Percentiles rank a stretch among this genome's conserved stretches.
phyloP scores from a whole-genome alignment of 2,329 filamentous ascomycete genomes.

The Zymoseptoria passerinii region DNA sequence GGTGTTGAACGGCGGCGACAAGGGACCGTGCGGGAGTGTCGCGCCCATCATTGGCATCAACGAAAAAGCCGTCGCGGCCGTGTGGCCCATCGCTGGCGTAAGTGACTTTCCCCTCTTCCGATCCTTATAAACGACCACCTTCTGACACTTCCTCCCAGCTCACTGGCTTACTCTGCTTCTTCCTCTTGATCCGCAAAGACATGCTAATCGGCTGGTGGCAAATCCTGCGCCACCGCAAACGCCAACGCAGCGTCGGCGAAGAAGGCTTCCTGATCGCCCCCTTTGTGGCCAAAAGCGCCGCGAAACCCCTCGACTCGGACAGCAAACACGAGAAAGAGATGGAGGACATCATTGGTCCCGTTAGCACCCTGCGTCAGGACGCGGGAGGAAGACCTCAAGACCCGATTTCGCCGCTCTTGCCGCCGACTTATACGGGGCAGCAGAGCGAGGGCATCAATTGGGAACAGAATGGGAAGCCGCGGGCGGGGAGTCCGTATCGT shows the following conservation, averaged over 20 bases:
- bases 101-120: conserved; percentile 32
- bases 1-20: conserved; percentile 47
- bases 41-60: conserved; percentile 56
- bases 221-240: conserved; percentile 31
- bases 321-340: neutral
- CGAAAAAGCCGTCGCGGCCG: conserved; percentile 61
- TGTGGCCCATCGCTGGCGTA: conserved; percentile 65
- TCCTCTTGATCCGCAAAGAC: conserved; percentile 65
- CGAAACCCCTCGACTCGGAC: neutral
- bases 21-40: conserved; percentile 51
- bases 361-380: neutral
- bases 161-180: conserved; percentile 69
- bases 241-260: conserved; percentile 1
- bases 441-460: neutral
- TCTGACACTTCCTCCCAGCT: conserved; percentile 35
- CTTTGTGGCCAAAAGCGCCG: neutral
- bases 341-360: neutral
- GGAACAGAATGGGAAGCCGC: neutral
- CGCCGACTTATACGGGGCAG: neutral
- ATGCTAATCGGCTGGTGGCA: conserved; percentile 73
- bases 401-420: neutral
- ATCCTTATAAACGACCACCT: neutral
- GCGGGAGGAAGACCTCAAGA: neutral
- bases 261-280: conserved; percentile 8
- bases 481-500: neutral